A percentile compares a stretch with the other conserved stretches of the same genome.
Conservation (phyloP, 306 rosid genomes). For the apple (Malus domestica) region ASM211411v1 NC_041804.1:10283501-10284000, state of each 20-base stretch:
- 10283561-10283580: neutral
- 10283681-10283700: slow-evolving; percentile 95
- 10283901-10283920: slow-evolving; percentile 86
- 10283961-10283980: slow-evolving; percentile 10
- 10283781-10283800: slow-evolving; percentile 23
- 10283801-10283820: slow-evolving; percentile 81
- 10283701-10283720: slow-evolving; percentile 78
- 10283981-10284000: neutral
- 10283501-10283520: slow-evolving; percentile 84
- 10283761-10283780: slow-evolving; percentile 21
- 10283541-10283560: neutral
- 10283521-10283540: slow-evolving; percentile 64
- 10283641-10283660: slow-evolving; percentile 12
- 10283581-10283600: slow-evolving; percentile 1
- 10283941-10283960: neutral
- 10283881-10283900: slow-evolving; percentile 78
- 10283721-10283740: slow-evolving; percentile 79
- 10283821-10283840: slow-evolving; percentile 93
- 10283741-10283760: slow-evolving; percentile 33
- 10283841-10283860: slow-evolving; percentile 60
- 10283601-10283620: neutral
- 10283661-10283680: slow-evolving; percentile 89
- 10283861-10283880: slow-evolving; percentile 76
- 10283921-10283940: slow-evolving; percentile 8
- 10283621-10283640: slow-evolving; percentile 2